A percentile compares a stretch with the other conserved stretches of the same genome.
Evolutionary conservation across 2,329 filamentous ascomycete genomes (phyloP).

Genomic region (Ophiostoma sp.): DNA sequence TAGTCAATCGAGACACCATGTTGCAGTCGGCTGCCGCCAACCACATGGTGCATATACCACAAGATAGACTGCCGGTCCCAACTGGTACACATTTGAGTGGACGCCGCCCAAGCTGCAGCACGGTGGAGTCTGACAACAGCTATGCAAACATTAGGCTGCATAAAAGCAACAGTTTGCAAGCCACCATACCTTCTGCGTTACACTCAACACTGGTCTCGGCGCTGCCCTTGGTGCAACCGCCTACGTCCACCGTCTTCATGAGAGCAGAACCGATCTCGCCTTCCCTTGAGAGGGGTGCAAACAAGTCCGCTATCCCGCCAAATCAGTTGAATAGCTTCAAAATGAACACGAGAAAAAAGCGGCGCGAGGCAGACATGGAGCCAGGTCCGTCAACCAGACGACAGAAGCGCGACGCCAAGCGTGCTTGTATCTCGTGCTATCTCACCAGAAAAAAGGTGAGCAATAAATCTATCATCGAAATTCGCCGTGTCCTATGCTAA

Average conservation of each 20-base stretch:
- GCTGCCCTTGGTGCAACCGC: neutral
- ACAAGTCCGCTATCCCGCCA: neutral
- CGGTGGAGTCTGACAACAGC: neutral
- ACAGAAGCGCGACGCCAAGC: neutral
- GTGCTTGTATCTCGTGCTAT: conserved; percentile 11
- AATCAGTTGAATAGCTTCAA: neutral
- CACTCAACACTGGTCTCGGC: neutral
- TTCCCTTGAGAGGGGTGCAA: neutral
- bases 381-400: neutral
- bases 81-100: neutral
- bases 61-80: neutral
- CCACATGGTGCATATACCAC: neutral
- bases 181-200: neutral
- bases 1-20: neutral
- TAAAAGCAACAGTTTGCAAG: neutral
- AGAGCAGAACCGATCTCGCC: neutral
- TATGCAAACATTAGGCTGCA: neutral
- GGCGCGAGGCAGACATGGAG: neutral
- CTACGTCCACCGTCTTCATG: neutral
- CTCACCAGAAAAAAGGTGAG: neutral
- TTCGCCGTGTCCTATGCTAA: neutral
- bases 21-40: neutral
- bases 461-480: neutral
- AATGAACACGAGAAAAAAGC: neutral
- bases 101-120: neutral